Conservation (phyloP, 305 asterid species). For the Fraxinus velutina region DNA sequence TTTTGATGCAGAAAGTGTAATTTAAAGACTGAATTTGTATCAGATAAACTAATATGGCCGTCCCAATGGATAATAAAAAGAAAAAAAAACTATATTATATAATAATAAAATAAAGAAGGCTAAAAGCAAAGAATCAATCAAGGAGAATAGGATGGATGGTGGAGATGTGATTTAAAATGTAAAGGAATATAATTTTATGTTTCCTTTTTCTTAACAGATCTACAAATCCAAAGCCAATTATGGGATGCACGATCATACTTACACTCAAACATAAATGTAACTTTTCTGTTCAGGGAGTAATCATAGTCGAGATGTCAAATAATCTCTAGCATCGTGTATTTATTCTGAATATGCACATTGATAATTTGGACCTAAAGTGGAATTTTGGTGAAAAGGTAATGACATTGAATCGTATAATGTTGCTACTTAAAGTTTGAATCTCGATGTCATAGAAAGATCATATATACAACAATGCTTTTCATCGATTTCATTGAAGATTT, state of each 20-base stretch:
- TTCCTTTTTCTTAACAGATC: background rate
- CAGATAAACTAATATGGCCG: background rate
- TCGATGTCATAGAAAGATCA: background rate
- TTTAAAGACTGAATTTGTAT: background rate
- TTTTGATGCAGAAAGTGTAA: background rate
- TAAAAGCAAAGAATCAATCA: background rate
- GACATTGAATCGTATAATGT: background rate
- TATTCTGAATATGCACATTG: conserved; percentile 6
- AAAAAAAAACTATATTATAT: background rate
- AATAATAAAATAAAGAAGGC: background rate
- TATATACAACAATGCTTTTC: background rate
- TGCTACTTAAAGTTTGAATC: background rate
- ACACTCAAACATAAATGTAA: background rate
- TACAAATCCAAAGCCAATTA: conserved; percentile 5
- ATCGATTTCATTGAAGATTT: background rate
- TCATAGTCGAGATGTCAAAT: background rate
- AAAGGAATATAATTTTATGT: background rate
- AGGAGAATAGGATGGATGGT: background rate
- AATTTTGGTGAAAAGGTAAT: background rate
- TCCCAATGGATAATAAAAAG: background rate
- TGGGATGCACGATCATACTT: background rate
- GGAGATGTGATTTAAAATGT: background rate
- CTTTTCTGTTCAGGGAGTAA: background rate
- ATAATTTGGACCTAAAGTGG: conserved; percentile 11
- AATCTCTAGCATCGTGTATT: background rate